Conservation (phyloP, 495 filamentous ascomycete species). For the Talaromyces wortmannii region DNA sequence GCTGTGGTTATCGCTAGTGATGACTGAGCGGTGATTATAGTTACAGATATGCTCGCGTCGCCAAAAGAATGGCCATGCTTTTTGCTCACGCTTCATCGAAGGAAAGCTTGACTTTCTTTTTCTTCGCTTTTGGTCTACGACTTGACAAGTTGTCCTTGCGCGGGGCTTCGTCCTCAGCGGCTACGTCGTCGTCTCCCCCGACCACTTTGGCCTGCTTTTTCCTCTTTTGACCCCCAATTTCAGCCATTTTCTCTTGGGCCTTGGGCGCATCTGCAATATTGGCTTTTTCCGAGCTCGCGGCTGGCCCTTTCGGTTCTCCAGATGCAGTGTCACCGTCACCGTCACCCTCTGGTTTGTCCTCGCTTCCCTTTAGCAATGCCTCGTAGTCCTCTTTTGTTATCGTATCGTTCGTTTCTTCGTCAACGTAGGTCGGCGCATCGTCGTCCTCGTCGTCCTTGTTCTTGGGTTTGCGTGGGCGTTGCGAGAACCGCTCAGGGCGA, state of each 20-base stretch:
- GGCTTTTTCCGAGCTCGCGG: neutral
- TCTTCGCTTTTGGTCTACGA: constrained; percentile 25
- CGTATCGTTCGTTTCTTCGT: constrained; percentile 40
- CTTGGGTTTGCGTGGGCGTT: constrained; percentile 31
- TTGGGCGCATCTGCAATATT: constrained; percentile 2
- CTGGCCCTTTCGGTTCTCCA: constrained; percentile 6
- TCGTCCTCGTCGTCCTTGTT: constrained; percentile 32
- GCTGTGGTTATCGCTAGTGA: too few species aligned
- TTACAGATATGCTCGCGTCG: too few species aligned
- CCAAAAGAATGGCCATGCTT: neutral
- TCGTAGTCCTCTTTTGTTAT: constrained; percentile 44
- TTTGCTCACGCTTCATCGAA: constrained; percentile 25
- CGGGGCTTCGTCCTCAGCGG: constrained; percentile 16
- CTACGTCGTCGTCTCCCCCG: constrained; percentile 23
- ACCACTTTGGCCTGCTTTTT: constrained; percentile 38
- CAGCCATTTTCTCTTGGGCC: constrained; percentile 30
- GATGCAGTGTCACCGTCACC: neutral
- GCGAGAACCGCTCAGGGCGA: constrained; percentile 33
- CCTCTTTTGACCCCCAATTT: constrained; percentile 35
- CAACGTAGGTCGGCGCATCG: constrained; percentile 42
- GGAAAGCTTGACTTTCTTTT: constrained; percentile 41
- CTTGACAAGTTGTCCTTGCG: constrained; percentile 13
- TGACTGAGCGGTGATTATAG: too few species aligned
- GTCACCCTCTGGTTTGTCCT: constrained; percentile 12
- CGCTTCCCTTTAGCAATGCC: constrained; percentile 21